Evolutionary conservation across 2,329 filamentous ascomycete species (phyloP).

Genomic region (Lizonia empirigonia): DNA sequence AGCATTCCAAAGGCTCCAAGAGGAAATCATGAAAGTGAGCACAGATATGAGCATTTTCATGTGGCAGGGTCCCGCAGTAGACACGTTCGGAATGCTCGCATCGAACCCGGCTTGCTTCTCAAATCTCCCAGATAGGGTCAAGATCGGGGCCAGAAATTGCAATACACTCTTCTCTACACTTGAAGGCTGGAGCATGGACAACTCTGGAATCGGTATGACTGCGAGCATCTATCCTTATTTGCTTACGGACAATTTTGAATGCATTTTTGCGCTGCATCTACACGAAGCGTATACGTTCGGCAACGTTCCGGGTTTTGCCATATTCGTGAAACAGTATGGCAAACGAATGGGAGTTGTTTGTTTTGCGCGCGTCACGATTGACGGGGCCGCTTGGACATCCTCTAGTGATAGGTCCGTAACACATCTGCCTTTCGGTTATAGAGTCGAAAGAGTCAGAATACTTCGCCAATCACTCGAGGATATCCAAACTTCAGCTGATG

Average conservation of each 20-base stretch:
- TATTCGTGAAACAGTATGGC: too few species aligned
- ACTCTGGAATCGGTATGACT: neutral
- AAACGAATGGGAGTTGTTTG: neutral
- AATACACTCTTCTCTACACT: neutral
- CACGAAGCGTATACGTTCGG: neutral
- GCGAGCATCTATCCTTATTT: neutral
- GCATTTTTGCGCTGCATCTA: neutral
- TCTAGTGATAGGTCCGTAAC: neutral
- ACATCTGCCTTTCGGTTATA: neutral
- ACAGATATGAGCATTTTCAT: slow-evolving; percentile 9
- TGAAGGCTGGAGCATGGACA: neutral
- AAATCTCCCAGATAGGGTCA: neutral
- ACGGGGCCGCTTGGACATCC: neutral
- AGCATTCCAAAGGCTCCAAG: slow-evolving; percentile 20
- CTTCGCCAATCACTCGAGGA: neutral
- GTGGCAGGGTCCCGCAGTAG: neutral
- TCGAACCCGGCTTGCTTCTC: neutral
- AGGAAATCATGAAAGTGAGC: slow-evolving; percentile 16
- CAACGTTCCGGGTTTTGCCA: too few species aligned
- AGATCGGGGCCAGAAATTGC: neutral
- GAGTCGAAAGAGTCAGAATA: neutral
- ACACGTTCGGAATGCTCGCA: neutral
- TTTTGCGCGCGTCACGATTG: neutral
- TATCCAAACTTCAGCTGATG: slow-evolving; percentile 1
- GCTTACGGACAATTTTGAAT: neutral